phyloP scores from a whole-genome alignment of 805 yeast genomes.

The Blastobotrys muscicola region DNA sequence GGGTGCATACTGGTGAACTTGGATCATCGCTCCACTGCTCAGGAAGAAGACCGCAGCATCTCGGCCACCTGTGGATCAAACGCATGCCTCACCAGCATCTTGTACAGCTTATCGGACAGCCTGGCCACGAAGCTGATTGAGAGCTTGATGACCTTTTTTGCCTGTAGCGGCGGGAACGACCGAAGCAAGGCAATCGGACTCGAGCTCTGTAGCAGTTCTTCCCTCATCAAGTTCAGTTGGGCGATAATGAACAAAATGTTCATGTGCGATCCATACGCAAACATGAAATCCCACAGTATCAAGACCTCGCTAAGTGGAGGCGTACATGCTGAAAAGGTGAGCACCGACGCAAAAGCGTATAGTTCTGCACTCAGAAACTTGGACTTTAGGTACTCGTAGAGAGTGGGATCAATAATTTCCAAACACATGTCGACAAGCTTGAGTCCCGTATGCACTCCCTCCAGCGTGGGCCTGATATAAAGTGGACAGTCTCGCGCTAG shows the following conservation, averaged over 20 bases:
- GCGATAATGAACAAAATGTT: constrained; percentile 79
- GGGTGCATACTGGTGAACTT: too few relatives aligned
- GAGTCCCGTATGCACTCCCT: constrained; percentile 73
- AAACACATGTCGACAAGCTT: constrained; percentile 64
- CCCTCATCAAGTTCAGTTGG: constrained; percentile 62
- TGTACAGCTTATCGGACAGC: constrained; percentile 58
- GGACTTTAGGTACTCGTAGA: constrained; percentile 48
- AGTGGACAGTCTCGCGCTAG: constrained; percentile 61
- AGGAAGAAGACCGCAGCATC: neutral
- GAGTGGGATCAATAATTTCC: constrained; percentile 60
- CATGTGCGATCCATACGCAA: constrained; percentile 87
- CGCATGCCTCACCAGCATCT: constrained; percentile 52
- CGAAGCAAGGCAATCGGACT: constrained; percentile 71
- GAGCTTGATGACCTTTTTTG: constrained; percentile 64
- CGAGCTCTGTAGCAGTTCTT: constrained; percentile 44
- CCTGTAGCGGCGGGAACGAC: constrained; percentile 61
- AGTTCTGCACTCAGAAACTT: constrained; percentile 72
- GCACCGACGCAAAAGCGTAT: constrained; percentile 66
- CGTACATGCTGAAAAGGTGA: constrained; percentile 81
- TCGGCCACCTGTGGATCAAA: constrained; percentile 32
- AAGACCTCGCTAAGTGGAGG: constrained; percentile 72
- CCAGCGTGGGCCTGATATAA: constrained; percentile 65
- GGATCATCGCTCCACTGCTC: too few relatives aligned
- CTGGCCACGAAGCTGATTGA: constrained; percentile 73
- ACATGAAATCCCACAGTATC: constrained; percentile 79